phyloP scores from a whole-genome alignment of 306 rosid species.

The Boehmeria nivea region DNA sequence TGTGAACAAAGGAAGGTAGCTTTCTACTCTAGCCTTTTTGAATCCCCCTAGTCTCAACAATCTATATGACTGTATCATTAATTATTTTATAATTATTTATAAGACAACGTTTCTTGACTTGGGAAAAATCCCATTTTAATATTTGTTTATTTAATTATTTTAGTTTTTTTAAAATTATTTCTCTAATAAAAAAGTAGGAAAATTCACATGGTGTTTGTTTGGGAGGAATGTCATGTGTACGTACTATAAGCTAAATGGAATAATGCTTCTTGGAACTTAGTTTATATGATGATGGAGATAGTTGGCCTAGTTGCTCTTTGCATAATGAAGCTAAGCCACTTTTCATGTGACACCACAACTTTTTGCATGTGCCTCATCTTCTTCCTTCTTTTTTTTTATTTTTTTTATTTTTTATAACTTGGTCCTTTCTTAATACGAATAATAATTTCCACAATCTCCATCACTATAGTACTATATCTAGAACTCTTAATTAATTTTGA shows the following conservation, averaged over 20 bases:
- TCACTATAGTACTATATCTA: neutral
- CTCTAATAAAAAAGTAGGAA: neutral
- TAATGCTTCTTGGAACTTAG: slow-evolving; percentile 38
- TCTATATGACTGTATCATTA: too few species aligned
- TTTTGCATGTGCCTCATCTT: slow-evolving; percentile 61
- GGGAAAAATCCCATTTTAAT: neutral
- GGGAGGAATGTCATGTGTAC: slow-evolving; percentile 11
- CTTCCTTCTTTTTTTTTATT: slow-evolving; percentile 24
- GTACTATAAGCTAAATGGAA: slow-evolving; percentile 4
- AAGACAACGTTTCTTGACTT: neutral
- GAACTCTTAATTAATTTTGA: neutral
- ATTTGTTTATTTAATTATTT: neutral
- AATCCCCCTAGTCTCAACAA: too few species aligned
- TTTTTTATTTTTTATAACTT: neutral
- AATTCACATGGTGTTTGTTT: slow-evolving; percentile 18
- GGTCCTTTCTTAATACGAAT: too few species aligned
- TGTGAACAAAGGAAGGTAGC: slow-evolving; percentile 23
- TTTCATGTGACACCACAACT: slow-evolving; percentile 49
- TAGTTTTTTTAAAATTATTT: neutral
- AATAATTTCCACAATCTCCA: slow-evolving; percentile 24
- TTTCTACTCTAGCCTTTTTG: slow-evolving; percentile 20
- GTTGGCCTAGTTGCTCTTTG: slow-evolving; percentile 33
- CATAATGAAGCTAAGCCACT: slow-evolving; percentile 29
- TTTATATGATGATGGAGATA: slow-evolving; percentile 32
- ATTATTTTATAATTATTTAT: neutral